phyloP scores from a whole-genome alignment of 1,139 yeast genomes.

The Debaryomyces psychrophilus region DNA sequence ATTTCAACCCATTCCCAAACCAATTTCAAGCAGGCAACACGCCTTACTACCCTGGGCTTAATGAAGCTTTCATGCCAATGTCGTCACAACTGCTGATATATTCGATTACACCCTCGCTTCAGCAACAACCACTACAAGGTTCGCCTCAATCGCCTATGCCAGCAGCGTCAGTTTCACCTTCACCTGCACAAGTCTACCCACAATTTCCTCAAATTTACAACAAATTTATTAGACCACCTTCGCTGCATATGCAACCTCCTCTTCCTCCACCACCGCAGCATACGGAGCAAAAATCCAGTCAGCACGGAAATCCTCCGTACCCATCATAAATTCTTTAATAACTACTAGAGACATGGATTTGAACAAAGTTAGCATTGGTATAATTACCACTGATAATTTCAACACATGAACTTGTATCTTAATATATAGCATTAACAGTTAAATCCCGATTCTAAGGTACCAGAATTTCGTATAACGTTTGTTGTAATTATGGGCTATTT shows the following conservation, averaged over 20 bases:
- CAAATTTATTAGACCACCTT: not conserved
- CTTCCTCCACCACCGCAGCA: not conserved
- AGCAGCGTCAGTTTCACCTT: not conserved
- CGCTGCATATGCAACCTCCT: not conserved
- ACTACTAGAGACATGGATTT: not conserved
- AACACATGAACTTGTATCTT: not conserved
- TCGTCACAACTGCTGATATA: slow-evolving; percentile 6
- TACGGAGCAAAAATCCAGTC: not conserved
- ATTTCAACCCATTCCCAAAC: slow-evolving; percentile 4
- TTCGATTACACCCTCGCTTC: slow-evolving; percentile 2
- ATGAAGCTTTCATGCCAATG: not conserved
- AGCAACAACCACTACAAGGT: not conserved
- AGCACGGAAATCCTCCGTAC: not conserved
- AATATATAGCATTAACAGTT: not conserved
- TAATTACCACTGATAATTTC: not conserved
- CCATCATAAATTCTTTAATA: not conserved
- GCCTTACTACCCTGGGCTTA: not conserved
- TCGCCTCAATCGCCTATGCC: slow-evolving; percentile 2
- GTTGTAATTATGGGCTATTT: not conserved
- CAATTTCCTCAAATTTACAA: slow-evolving; percentile 1
- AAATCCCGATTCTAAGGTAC: not conserved
- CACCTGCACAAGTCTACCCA: slow-evolving; percentile 1
- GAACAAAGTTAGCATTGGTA: no score
- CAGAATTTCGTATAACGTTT: not conserved
- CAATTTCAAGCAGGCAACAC: slow-evolving; percentile 2